phyloP scores from a whole-genome alignment of 371 early-diverging fungal genomes.

The Actinomortierella ambigua region DNA sequence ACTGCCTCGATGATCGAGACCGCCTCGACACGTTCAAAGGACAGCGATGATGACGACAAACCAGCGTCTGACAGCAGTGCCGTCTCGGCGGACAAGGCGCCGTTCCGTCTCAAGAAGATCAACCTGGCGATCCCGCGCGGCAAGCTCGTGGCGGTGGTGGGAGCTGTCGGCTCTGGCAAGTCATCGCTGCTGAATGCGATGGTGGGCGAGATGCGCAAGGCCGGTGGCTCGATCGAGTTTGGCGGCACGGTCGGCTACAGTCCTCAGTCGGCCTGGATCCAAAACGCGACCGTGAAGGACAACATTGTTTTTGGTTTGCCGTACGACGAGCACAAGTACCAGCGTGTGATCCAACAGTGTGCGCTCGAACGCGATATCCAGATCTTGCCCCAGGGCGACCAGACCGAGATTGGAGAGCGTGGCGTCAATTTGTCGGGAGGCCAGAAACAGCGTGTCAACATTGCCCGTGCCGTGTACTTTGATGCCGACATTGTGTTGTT shows the following conservation, averaged over 20 bases:
- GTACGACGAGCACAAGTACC: slow-evolving; percentile 54
- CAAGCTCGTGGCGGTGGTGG: slow-evolving; percentile 35
- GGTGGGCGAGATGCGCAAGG: slow-evolving; percentile 47
- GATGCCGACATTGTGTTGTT: slow-evolving; percentile 66
- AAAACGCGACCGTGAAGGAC: slow-evolving; percentile 66
- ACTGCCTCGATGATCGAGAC: slow-evolving; percentile 51
- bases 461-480: slow-evolving; percentile 52
- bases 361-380: slow-evolving; percentile 71
- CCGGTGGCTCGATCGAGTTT: slow-evolving; percentile 31
- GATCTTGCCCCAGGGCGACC: slow-evolving; percentile 74
- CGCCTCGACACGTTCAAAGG: background rate
- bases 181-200: slow-evolving; percentile 40
- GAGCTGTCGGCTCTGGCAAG: slow-evolving; percentile 52
- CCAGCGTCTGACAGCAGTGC: background rate
- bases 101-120: slow-evolving; percentile 36
- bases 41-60: background rate
- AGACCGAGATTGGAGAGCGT: slow-evolving; percentile 90
- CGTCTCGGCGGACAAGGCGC: slow-evolving; percentile 19
- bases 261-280: slow-evolving; percentile 71
- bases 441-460: slow-evolving; percentile 73
- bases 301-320: slow-evolving; percentile 70
- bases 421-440: slow-evolving; percentile 92
- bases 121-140: slow-evolving; percentile 31
- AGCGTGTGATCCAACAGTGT: slow-evolving; percentile 52
- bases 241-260: slow-evolving; percentile 56